Conservation (phyloP, 164 flowering plant species). For the Vitis amurensis region DNA sequence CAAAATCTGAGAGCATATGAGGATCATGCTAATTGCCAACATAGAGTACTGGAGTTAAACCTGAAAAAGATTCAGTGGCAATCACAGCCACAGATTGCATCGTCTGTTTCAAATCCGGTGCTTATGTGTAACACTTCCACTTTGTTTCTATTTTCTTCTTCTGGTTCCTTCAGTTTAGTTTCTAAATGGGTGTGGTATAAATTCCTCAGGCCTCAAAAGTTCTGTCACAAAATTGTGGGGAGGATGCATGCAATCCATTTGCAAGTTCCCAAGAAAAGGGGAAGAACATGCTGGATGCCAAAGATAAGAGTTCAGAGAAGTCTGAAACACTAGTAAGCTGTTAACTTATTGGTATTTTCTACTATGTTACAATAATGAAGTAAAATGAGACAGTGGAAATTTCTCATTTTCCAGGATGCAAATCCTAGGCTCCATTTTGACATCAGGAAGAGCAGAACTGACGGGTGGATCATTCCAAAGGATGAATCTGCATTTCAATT, state of each 20-base stretch:
- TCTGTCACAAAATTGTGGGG: constrained; percentile 31
- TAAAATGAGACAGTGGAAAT: neutral
- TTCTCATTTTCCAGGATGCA: constrained; percentile 12
- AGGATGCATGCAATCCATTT: constrained; percentile 20
- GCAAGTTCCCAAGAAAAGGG: constrained; percentile 17
- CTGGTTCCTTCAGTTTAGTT: constrained; percentile 2
- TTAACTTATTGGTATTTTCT: neutral
- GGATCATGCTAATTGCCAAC: constrained; percentile 27
- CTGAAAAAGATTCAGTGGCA: constrained; percentile 65
- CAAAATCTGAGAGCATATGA: constrained; percentile 30
- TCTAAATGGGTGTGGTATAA: neutral
- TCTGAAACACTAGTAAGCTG: constrained; percentile 31
- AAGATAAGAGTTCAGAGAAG: constrained; percentile 26
- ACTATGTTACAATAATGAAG: neutral
- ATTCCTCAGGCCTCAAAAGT: constrained; percentile 60
- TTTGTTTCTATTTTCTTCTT: constrained; percentile 7
- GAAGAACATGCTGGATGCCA: constrained; percentile 17
- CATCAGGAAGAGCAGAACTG: constrained; percentile 16
- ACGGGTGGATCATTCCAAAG: constrained; percentile 17
- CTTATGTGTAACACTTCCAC: constrained; percentile 25
- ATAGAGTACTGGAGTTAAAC: constrained; percentile 30
- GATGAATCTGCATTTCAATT: constrained; percentile 25
- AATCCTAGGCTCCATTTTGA: constrained; percentile 17
- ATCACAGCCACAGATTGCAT: constrained; percentile 50
- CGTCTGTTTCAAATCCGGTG: constrained; percentile 87